A percentile compares a stretch with the other conserved stretches of the same genome.
phyloP scores from a whole-genome alignment of 1,139 yeast genomes.

The Groenewaldozyma sp. region DNA sequence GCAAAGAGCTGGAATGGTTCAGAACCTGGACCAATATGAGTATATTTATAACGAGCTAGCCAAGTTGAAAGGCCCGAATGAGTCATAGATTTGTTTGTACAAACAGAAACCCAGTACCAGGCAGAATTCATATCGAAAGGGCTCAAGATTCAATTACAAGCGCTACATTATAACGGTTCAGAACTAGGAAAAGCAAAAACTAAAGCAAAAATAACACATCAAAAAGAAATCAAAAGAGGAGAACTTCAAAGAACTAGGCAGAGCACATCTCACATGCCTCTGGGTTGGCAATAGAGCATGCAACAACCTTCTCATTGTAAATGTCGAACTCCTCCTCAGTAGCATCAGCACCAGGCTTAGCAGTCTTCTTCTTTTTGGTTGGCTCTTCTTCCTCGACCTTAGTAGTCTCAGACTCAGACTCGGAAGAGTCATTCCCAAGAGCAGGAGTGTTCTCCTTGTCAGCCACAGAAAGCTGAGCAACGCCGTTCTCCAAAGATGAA shows the following conservation, averaged over 20 bases:
- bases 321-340: conserved; percentile 46
- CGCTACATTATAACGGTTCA: too few relatives aligned
- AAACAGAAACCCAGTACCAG: neutral
- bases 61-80: too few relatives aligned
- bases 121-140: conserved; percentile 1
- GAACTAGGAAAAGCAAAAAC: conserved; percentile 17
- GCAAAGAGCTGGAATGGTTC: conserved; percentile 61
- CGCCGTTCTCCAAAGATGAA: conserved; percentile 8
- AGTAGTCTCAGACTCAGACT: conserved; percentile 7
- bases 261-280: conserved; percentile 99
- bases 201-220: conserved; percentile 2
- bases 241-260: conserved; percentile 42
- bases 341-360: conserved; percentile 12
- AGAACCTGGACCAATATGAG: conserved; percentile 46
- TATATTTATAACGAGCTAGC: conserved; percentile 38
- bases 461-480: conserved; percentile 8
- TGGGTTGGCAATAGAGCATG: conserved; percentile 94
- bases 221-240: conserved; percentile 4
- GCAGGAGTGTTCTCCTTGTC: conserved; percentile 6
- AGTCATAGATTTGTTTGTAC: neutral
- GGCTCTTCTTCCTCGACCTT: conserved; percentile 12
- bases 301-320: conserved; percentile 85
- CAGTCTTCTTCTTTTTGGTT: conserved; percentile 4
- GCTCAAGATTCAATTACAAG: conserved; percentile 34
- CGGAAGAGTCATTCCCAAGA: conserved; percentile 10